These are phyloP conservation scores for Candida sp. DNA, from an alignment of 1,139 yeast genomes.

Conservation along the genomic window DNA sequence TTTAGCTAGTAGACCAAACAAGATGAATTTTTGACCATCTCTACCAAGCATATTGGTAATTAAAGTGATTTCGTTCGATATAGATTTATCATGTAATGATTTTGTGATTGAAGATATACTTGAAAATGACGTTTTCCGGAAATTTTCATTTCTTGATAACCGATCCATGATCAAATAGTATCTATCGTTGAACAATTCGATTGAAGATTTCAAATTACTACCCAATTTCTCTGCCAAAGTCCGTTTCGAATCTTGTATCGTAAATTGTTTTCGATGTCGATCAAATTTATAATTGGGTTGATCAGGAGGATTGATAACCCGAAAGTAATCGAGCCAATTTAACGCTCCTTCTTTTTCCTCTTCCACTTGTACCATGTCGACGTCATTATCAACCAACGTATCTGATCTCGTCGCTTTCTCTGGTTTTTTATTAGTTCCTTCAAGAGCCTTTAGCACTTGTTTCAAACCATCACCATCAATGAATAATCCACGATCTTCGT, in stretches of 20 bases:
- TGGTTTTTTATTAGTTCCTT: slow-evolving; percentile 13
- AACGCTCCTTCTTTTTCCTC: slow-evolving; percentile 19
- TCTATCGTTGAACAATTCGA: slow-evolving; percentile 37
- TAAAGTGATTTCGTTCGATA: slow-evolving; percentile 55
- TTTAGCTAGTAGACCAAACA: slow-evolving; percentile 72
- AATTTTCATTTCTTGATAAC: slow-evolving; percentile 69
- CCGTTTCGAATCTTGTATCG: slow-evolving; percentile 15
- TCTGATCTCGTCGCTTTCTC: slow-evolving; percentile 25
- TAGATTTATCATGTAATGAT: slow-evolving; percentile 22
- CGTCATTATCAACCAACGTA: slow-evolving; percentile 23
- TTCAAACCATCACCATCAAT: slow-evolving; percentile 71
- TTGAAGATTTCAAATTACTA: slow-evolving; percentile 16
- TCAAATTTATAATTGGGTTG: slow-evolving; percentile 73
- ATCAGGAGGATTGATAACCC: slow-evolving; percentile 57
- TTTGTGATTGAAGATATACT: slow-evolving; percentile 35
- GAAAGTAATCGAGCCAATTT: slow-evolving; percentile 74
- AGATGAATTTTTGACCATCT: slow-evolving; percentile 68
- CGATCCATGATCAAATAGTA: slow-evolving; percentile 66
- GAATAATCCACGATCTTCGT: slow-evolving; percentile 82
- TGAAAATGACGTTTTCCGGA: slow-evolving; percentile 50
- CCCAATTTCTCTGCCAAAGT: slow-evolving; percentile 12
- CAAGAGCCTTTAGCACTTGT: slow-evolving; percentile 59
- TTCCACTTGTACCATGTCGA: slow-evolving; percentile 5
- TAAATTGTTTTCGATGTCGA: slow-evolving; percentile 61
- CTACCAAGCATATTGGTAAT: slow-evolving; percentile 86